Percentiles rank a stretch among this genome's conserved stretches.
These are phyloP conservation scores for Talaromyces wortmannii DNA, from an alignment of 495 filamentous ascomycete genomes.

Conservation along the genomic window DNA sequence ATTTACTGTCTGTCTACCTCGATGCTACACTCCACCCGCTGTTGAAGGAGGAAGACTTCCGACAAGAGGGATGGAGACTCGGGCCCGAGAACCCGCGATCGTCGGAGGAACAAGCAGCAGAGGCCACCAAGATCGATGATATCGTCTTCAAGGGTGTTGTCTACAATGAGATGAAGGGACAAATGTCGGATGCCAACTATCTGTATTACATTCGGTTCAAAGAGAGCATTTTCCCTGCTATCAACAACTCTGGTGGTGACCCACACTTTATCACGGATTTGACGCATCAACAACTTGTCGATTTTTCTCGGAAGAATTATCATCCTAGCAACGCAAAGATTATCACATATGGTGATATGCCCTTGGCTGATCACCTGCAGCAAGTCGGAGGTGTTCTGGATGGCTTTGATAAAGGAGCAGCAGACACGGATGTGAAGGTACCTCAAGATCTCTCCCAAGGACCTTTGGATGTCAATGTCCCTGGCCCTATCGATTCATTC, in stretches of 20 bases:
- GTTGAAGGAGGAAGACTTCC: slow-evolving; percentile 84
- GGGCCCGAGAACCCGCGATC: slow-evolving; percentile 80
- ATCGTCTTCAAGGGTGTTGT: slow-evolving; percentile 98
- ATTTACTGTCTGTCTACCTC: slow-evolving; percentile 92
- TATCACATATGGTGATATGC: slow-evolving; percentile 93
- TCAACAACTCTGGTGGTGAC: slow-evolving; percentile 95
- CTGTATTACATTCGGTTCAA: slow-evolving; percentile 91
- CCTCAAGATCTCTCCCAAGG: slow-evolving; percentile 68
- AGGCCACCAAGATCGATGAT: slow-evolving; percentile 24
- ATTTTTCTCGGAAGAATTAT: slow-evolving; percentile 86
- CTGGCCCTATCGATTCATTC: slow-evolving; percentile 84
- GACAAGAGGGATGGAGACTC: slow-evolving; percentile 93
- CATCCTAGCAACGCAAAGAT: slow-evolving; percentile 95
- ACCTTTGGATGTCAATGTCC: slow-evolving; percentile 59
- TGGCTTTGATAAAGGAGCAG: slow-evolving; percentile 58
- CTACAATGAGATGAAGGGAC: slow-evolving; percentile 99
- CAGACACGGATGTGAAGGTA: slow-evolving; percentile 64
- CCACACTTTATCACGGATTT: slow-evolving; percentile 93
- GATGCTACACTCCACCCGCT: slow-evolving; percentile 89
- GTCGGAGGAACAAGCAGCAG: slow-evolving; percentile 32
- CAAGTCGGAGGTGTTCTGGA: slow-evolving; percentile 68
- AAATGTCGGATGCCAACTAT: slow-evolving; percentile 96
- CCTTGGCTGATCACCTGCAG: slow-evolving; percentile 67
- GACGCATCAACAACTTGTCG: slow-evolving; percentile 76
- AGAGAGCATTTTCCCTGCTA: slow-evolving; percentile 85